A percentile compares a stretch with the other conserved stretches of the same genome.
Evolutionary conservation across 441 rosid species (phyloP).

Genomic region (California macrophylla): DNA sequence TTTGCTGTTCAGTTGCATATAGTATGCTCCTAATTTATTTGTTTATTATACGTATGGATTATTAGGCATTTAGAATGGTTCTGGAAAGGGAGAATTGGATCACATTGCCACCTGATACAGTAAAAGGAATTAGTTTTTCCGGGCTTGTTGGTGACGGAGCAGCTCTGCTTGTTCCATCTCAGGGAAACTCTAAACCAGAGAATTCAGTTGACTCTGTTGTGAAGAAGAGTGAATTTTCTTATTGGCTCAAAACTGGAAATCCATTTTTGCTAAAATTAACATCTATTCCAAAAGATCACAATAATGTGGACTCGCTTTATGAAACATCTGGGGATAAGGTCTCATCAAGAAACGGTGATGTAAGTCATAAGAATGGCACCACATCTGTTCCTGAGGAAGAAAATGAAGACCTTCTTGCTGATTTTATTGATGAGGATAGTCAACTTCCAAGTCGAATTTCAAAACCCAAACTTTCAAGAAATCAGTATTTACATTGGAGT

Average conservation of each 20-base stretch:
- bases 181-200: constrained; percentile 36
- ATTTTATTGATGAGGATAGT: constrained; percentile 98
- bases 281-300: constrained; percentile 35
- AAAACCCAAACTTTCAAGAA: constrained; percentile 33
- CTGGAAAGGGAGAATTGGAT: constrained; percentile 91
- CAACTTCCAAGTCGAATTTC: constrained; percentile 94
- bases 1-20: constrained; percentile 2
- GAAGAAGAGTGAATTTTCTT: constrained; percentile 59
- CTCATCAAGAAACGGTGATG: constrained; percentile 30
- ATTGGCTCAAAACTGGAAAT: constrained; percentile 75
- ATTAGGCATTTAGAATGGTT: constrained; percentile 95
- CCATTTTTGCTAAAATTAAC: constrained; percentile 60
- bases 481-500: constrained; percentile 37
- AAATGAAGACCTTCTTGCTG: constrained; percentile 95
- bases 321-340: constrained; percentile 39
- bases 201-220: constrained; percentile 30
- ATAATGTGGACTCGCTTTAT: constrained; percentile 30
- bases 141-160: constrained; percentile 98
- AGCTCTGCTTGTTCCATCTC: constrained; percentile 51
- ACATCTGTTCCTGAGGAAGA: constrained; percentile 68
- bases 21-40: neutral
- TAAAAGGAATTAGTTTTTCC: constrained; percentile 65
- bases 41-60: constrained; percentile 13
- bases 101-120: constrained; percentile 64
- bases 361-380: constrained; percentile 40